Evolutionary conservation across 2,329 filamentous ascomycete genomes (phyloP), one percentile per base, ranked within the genome.

Genomic region (Claviceps quebecensis): DNA sequence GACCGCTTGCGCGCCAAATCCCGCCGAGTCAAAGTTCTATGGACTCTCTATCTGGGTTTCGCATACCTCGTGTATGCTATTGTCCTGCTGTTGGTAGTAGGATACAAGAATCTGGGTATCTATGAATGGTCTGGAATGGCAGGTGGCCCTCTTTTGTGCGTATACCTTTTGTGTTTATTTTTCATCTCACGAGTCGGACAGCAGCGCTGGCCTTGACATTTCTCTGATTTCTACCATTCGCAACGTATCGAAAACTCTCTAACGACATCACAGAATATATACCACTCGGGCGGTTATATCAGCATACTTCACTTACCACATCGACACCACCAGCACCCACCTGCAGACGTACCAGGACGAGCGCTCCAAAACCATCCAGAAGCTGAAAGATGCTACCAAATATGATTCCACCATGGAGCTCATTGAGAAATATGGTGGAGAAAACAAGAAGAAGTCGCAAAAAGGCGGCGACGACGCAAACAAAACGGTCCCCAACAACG

Each of bases 371-470:
- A 95, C 90, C 2, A 97, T 98, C 57, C 85, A 95, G 65, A 90
- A 90, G 68, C 80, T 98, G 56, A 98, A 98, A 69, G 83, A 85
- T 53, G 90, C 90, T 26, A 98, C 93, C 37, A 95, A 87, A 66
- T 98, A 96, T 70, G 87, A 97, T 67, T 93, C 90, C 36, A 98
- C 93, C 1, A 81, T 94, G 61, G 82, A 96, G 64, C 70, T 98
- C 54, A 78, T 98, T 11, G 87, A 97, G 61, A 98, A 97, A 61
- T 98, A 98, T 65, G 90, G 89, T 38, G 86, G 81, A 9, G 80
- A 83, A 55, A 70, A 74, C 60, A 70, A 72, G 19, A 45, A 41
- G 38, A 50, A 23, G 52, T 43, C 36, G 22, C 54, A 58, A 5
- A 52, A 47, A 7, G 47, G 47, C 38, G 16, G 41, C 41, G 41